Base-by-base conservation (phyloP, 768 basidiomycete genomes). In the Mycena sanguinolenta region DNA sequence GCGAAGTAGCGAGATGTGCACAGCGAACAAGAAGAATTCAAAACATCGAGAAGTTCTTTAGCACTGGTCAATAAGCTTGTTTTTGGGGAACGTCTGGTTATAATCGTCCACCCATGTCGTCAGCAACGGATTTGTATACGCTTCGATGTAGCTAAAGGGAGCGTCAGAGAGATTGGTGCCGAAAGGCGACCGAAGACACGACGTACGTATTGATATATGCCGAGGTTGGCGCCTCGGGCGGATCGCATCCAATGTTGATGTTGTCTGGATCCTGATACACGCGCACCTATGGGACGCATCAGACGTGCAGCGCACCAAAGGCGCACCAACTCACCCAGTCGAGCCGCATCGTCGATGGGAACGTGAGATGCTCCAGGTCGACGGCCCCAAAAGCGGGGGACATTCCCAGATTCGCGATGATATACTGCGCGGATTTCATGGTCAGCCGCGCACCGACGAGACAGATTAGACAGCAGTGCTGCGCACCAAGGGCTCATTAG, bases 201-300 rank as follows among this genome's bases (percentile, higher is more conserved):
- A 85, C 86, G 77, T 78, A 92, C 90, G 86, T 82, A 23, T 91
- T 76, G 74, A 97, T 97, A 78, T 97, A 97, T 0, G 85, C 80
- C 14, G 83, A 78, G 0, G 96, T 98, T 0, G 96, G 95, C 78
- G 87, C 91, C 17, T 88, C 85, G 13, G 79, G 74, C 6, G 95
- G 94, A 75, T 95, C 92, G 71, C 91, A 93, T 0, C 91, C 90
- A 59, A 91, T 81, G 73, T 90, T 89, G 42, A 83, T 77, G 6
- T 81, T 75, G 69, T 86, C 80, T 55, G 81, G 76, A 16, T 82
- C 83, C 71, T 91, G 91, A 73, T 92, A 92, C 9, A 97, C 92
- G 2, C 96, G 88, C 65, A 97, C n/a, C n/a, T n/a, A n/a, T n/a
- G n/a, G n/a, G n/a, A n/a, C n/a, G n/a, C n/a, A n/a, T n/a, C n/a